Percentiles rank a stretch among this genome's conserved stretches.
phyloP scores from a whole-genome alignment of 108 stramenopile species.

The Stephanodiscus triporus region DNA sequence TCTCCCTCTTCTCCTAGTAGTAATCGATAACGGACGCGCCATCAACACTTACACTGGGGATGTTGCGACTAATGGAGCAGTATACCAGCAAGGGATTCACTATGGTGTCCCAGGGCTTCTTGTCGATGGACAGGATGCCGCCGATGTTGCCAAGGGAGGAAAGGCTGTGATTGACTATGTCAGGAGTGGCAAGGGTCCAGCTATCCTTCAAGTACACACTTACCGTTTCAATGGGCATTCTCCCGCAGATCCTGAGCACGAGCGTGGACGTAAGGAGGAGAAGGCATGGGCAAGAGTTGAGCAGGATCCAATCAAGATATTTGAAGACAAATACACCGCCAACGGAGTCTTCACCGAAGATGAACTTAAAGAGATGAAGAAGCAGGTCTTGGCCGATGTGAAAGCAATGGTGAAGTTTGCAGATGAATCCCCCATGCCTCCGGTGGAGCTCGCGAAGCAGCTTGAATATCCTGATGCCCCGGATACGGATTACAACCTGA shows the following conservation, averaged over 20 bases:
- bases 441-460: constrained; percentile 94
- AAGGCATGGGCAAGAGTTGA: constrained; percentile 96
- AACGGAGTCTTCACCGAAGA: constrained; percentile 88
- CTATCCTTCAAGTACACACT: constrained; percentile 97
- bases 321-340: constrained; percentile 84
- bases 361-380: constrained; percentile 85
- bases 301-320: constrained; percentile 95
- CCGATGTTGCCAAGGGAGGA: constrained; percentile 94
- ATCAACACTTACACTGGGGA: constrained; percentile 99
- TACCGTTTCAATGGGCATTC: constrained; percentile 98
- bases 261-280: constrained; percentile 98
- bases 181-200: constrained; percentile 91
- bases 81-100: constrained; percentile 93
- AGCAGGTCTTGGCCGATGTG: constrained; percentile 80
- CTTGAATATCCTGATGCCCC: constrained; percentile 97
- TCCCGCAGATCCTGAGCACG: constrained; percentile 98
- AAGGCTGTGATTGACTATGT: constrained; percentile 97
- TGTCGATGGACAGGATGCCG: constrained; percentile 91
- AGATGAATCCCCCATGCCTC: constrained; percentile 91
- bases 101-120: constrained; percentile 95
- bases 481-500: constrained; percentile 94
- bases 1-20: constrained; percentile 90
- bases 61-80: constrained; percentile 91
- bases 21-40: constrained; percentile 98
- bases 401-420: constrained; percentile 95